Base-by-base conservation (phyloP, 768 basidiomycete species). In the Sarcomyxa edulis region DNA sequence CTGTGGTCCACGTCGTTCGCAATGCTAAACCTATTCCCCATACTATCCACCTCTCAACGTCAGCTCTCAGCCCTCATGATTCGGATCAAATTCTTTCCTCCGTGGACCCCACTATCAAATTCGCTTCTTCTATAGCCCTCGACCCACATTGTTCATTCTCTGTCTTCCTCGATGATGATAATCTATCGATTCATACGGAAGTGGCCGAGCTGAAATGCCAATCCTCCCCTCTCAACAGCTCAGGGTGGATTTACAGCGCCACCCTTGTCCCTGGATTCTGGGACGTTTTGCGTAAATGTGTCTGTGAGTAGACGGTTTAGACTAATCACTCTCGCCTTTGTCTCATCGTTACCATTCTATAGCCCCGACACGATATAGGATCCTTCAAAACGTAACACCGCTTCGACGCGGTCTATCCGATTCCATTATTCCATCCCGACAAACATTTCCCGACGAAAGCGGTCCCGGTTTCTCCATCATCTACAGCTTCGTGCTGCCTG, bases 241-340 rank as follows among this genome's bases (percentile, higher is more conserved):
- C 53, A 20, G 55, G 54, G 14, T 62, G 56, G 54, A 36, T 55
- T 6, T 80, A 80, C 50, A 63, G 59, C 38, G 63, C 69, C 4
- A 48, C 64, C n/a, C 64, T 80, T 31, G 67, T 69, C 11, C 74
- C 76, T 19, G 54, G 50, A 32, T 75, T 70, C 43, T 80, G 78
- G 78, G 56, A 61, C 14, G 58, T 59, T 7, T 44, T 80, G 32
- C 72, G 71, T n/a, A n/a, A n/a, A n/a, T n/a, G n/a, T n/a, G n/a
- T n/a, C n/a, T n/a, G n/a, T n/a, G n/a, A n/a, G n/a, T n/a, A n/a
- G n/a, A n/a, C n/a, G n/a, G n/a, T n/a, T n/a, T n/a, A n/a, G n/a
- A n/a, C n/a, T n/a, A n/a, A n/a, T n/a, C n/a, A n/a, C n/a, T n/a
- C n/a, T n/a, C n/a, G n/a, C n/a, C n/a, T n/a, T n/a, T n/a, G n/a